Evolutionary conservation across 1,139 yeast species (phyloP), one percentile per base, ranked within the genome.

Genomic region (Geotrichum australiense): DNA sequence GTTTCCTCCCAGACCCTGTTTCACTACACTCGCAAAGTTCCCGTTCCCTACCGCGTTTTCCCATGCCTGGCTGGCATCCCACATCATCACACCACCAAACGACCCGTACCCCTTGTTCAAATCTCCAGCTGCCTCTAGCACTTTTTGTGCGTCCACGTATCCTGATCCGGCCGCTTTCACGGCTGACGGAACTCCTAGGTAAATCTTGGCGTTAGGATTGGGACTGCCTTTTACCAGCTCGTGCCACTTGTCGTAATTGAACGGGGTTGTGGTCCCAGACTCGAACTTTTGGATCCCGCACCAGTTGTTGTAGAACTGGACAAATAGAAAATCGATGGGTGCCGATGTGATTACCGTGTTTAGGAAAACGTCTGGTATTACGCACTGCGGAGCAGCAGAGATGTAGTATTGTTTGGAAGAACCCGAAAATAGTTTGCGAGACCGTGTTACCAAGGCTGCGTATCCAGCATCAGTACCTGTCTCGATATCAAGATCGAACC

Each of bases 321-420:
- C 75, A 56, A 84, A 86, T 2, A 91, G 89, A 63, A 80, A 86
- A 64, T 89, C 96, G 50, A 89, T 67, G 33, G 74, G 69, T 15
- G 84, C 76, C 30, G 72, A 64, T 20, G 68, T 66, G 53, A 89
- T 63, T 26, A 83, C 65, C 42, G 78, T 75, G 48, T 94, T 94
- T 35, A 82, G 77, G 33, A 83, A 76, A 5, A 80, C 86, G 66
- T 89, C 97, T 14, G 96, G 96, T 59, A 79, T 84, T 16, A 80
- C 83, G 68, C 97, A 89, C 68, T 89, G 97, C 20, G 97, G 97
- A 50, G 97, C 94, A 49, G 96, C 95, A 41, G 94, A 76, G 38
- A 87, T 68, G 61, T 83, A 87, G 65, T 83, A 87, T n/a, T 62
- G 56, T 61, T 54, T 56, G 45, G 53, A 44, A 35, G 63, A 80